Base-by-base conservation (phyloP, 2,329 filamentous ascomycete genomes). In the Cryphonectria japonica region DNA sequence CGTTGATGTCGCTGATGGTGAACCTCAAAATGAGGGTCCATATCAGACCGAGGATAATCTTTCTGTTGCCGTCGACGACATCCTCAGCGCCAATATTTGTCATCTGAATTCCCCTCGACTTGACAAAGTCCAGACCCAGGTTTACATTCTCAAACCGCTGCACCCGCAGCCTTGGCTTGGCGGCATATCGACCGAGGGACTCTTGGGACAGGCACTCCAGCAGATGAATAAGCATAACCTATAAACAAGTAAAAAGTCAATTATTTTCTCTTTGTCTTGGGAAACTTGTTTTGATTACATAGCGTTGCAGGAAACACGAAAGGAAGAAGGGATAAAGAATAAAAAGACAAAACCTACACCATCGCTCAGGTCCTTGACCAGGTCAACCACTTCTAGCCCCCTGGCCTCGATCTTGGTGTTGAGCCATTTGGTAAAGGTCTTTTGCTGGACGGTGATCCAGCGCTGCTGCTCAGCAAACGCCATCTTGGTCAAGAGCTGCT, bases 391-490 rank as follows among this genome's bases (percentile, higher is more conserved):
- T 78, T 91, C 90, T 74, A 98, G 84, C 69, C 91, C 85, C 76
- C 95, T 90, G 73, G 85, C 87, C 80, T 92, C 91, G 77, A 99
- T 85, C 84, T 99, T 99, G 77, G 94, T 97, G 83, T 99, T 99
- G 76, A 99, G 89, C 96, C 96, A 99, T 93, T 98, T 99, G 72
- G 95, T 97, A 83, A 99, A 99, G 39, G 96, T 99, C 88, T 98
- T 99, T 82, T 98, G 92, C 85, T 98, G 95, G 83, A 97, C 94
- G 79, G 86, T 90, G 77, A 92, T 87, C 89, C 89, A 92, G 80
- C 86, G 85, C 80, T 91, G 87, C 82, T 91, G 87, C 79, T 89
- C 88, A 75, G 86, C 82, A 80, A 85, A 89, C 71, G 87, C 88
- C 89, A 91, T 91, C 80, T 84, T 90, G 77, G 82, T 82, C 74